Percentiles rank a stretch among this genome's conserved stretches.
Evolutionary conservation across 805 yeast genomes (phyloP).

Genomic region (Wickerhamomyces strasburgensis): DNA sequence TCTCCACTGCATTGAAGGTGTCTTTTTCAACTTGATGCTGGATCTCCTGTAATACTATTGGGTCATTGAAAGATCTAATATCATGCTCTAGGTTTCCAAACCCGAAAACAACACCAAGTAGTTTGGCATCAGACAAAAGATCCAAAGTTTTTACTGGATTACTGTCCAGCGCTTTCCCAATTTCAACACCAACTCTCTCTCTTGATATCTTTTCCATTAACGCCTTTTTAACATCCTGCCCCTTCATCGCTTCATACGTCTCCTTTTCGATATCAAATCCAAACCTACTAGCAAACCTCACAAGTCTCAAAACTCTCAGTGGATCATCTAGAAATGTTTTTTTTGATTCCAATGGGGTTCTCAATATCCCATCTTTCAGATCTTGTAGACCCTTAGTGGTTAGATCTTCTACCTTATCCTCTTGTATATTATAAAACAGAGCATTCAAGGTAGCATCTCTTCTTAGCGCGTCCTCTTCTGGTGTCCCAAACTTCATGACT

Average conservation of each 20-base stretch:
- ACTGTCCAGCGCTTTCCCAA: conserved; percentile 71
- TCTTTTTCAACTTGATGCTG: conserved; percentile 8
- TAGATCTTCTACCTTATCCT: conserved; percentile 72
- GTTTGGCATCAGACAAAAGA: conserved; percentile 48
- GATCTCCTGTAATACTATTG: conserved; percentile 3
- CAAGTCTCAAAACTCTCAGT: conserved; percentile 74
- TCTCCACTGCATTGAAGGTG: conserved; percentile 20
- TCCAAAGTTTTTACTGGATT: conserved; percentile 61
- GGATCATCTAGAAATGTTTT: conserved; percentile 94
- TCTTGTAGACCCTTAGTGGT: conserved; percentile 76
- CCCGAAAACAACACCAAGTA: conserved; percentile 57
- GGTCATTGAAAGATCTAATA: conserved; percentile 20
- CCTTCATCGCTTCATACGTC: conserved; percentile 59
- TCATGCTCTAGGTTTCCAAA: conserved; percentile 23
- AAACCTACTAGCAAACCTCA: conserved; percentile 81
- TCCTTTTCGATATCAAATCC: conserved; percentile 58
- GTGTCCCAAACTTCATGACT: conserved; percentile 75
- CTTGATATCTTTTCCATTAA: conserved; percentile 73
- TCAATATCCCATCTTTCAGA: conserved; percentile 58
- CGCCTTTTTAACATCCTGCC: conserved; percentile 49
- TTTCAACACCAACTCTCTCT: conserved; percentile 85
- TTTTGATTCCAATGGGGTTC: conserved; percentile 84
- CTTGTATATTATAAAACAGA: conserved; percentile 74
- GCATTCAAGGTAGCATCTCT: conserved; percentile 96
- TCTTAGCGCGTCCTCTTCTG: conserved; percentile 84